These are phyloP conservation scores for Diaporthe citrichinensis DNA, from an alignment of 2,329 filamentous ascomycete genomes.

Conservation along the genomic window DNA sequence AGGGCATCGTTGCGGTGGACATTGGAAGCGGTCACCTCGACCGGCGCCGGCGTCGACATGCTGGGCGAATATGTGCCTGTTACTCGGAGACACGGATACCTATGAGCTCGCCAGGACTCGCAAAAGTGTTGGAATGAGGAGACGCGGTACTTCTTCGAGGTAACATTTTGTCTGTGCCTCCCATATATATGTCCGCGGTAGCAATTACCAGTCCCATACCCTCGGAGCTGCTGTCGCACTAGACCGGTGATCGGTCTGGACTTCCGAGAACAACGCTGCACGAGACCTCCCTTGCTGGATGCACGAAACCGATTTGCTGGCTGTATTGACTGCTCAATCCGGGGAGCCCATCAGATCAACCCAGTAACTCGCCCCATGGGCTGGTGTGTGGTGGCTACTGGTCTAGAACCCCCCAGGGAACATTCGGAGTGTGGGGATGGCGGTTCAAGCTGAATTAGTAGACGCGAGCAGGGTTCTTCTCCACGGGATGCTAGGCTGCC, in stretches of 20 bases:
- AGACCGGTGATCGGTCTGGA: slow-evolving; percentile 35
- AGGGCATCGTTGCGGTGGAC: slow-evolving; percentile 48
- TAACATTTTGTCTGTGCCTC: neutral
- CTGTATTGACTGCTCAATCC: neutral
- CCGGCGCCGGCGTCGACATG: slow-evolving; percentile 36
- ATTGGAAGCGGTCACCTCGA: slow-evolving; percentile 39
- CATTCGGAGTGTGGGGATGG: slow-evolving; percentile 31
- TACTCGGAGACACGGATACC: neutral
- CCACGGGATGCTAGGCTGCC: slow-evolving; percentile 9
- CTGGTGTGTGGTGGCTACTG: slow-evolving; percentile 12
- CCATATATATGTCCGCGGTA: slow-evolving; percentile 35
- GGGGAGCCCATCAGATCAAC: slow-evolving; percentile 3
- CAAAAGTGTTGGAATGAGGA: neutral
- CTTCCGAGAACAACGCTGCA: slow-evolving; percentile 28
- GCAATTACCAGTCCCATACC: slow-evolving; percentile 10
- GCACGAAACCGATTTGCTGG: neutral
- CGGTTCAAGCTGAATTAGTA: neutral
- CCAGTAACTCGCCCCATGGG: slow-evolving; percentile 5
- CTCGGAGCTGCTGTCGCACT: neutral
- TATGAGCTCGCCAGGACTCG: neutral
- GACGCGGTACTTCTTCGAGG: neutral
- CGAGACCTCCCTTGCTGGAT: neutral
- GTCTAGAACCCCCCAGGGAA: neutral
- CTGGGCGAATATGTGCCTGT: slow-evolving; percentile 38
- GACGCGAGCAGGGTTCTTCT: slow-evolving; percentile 11